Evolutionary conservation across 768 basidiomycete species (phyloP).

Genomic region (Mycena polygramma): DNA sequence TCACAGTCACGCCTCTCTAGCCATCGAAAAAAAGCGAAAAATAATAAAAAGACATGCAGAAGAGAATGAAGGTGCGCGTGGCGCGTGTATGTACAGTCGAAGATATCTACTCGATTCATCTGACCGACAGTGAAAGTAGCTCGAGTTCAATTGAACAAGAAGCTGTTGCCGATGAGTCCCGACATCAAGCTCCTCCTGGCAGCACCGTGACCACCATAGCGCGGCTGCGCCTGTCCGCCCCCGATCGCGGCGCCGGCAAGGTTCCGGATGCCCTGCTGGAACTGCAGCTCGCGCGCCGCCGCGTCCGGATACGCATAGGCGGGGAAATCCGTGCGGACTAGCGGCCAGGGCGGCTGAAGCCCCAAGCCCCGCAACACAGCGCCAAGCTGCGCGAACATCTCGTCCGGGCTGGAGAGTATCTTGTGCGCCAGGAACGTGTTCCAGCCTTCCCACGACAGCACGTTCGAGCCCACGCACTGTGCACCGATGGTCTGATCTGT

Average conservation of each 20-base stretch:
- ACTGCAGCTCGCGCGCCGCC: slow-evolving; percentile 36
- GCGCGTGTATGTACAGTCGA: too few species aligned
- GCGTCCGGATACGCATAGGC: slow-evolving; percentile 36
- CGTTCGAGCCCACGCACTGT: slow-evolving; percentile 30
- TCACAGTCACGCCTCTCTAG: neutral
- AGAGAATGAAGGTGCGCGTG: too few species aligned
- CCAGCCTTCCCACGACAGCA: slow-evolving; percentile 38
- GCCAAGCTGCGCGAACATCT: slow-evolving; percentile 33
- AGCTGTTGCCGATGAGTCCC: slow-evolving; percentile 19
- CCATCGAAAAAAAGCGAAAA: neutral
- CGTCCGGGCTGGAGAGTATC: slow-evolving; percentile 32
- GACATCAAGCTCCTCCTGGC: slow-evolving; percentile 16
- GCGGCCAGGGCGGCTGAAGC: slow-evolving; percentile 34
- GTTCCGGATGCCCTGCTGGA: slow-evolving; percentile 32
- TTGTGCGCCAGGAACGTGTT: slow-evolving; percentile 39
- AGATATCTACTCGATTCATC: too few species aligned
- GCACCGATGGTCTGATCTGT: slow-evolving; percentile 35
- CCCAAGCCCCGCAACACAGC: slow-evolving; percentile 23
- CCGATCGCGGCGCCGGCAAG: slow-evolving; percentile 29
- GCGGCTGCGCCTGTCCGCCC: neutral
- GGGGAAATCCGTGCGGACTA: slow-evolving; percentile 32
- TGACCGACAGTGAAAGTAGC: too few species aligned
- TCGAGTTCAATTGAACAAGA: slow-evolving; percentile 24
- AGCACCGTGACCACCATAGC: neutral
- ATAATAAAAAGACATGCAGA: too few species aligned